These are phyloP conservation scores for Hyaloperonospora brassicae DNA, from an alignment of 352 stramenopile species.

Conservation along the genomic window DNA sequence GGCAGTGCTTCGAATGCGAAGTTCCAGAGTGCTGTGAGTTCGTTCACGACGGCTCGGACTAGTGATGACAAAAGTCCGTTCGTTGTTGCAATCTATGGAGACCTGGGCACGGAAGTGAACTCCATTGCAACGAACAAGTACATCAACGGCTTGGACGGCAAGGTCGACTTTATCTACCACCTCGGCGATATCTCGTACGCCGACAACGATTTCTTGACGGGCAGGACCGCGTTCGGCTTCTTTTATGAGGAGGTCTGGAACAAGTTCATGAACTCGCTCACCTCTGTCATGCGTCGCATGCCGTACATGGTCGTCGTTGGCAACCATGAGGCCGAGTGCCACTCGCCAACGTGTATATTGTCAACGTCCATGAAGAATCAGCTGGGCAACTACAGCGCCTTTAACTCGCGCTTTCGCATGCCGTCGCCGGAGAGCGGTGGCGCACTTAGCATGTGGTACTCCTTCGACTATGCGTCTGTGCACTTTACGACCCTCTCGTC, in stretches of 20 bases:
- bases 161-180: constrained; percentile 38
- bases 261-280: constrained; percentile 56
- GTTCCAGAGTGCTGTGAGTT: constrained; percentile 19
- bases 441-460: constrained; percentile 42
- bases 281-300: constrained; percentile 32
- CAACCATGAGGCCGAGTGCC: constrained; percentile 37
- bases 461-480: constrained; percentile 37
- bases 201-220: constrained; percentile 30
- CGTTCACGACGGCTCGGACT: constrained; percentile 41
- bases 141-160: constrained; percentile 17
- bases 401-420: constrained; percentile 37
- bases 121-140: constrained; percentile 23
- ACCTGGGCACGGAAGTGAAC: constrained; percentile 33
- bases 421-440: constrained; percentile 32
- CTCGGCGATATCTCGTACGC: constrained; percentile 42
- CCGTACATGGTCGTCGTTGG: constrained; percentile 72
- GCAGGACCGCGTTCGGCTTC: constrained; percentile 22
- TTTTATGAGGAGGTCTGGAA: constrained; percentile 54
- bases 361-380: constrained; percentile 23
- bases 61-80: constrained; percentile 26
- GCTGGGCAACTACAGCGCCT: constrained; percentile 54
- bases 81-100: constrained; percentile 29
- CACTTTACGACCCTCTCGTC: constrained; percentile 76
- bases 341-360: constrained; percentile 28
- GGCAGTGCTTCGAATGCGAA: constrained; percentile 11